These are phyloP conservation scores for Populus tomentosa DNA, from an alignment of 441 rosid species.

Conservation along the genomic window DNA sequence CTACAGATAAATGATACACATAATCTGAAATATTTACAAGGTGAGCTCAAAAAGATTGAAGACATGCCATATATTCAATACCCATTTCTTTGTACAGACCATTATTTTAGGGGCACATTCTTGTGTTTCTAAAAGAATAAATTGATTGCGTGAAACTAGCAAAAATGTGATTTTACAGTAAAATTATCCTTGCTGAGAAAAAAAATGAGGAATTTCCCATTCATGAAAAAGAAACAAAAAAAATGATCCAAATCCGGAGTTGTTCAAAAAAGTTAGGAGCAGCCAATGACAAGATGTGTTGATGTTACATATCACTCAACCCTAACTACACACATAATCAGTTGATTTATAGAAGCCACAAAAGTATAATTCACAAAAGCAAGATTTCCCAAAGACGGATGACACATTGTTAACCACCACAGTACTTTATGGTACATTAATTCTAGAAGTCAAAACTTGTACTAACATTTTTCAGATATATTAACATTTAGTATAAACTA, in stretches of 20 bases:
- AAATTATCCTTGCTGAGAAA: not conserved
- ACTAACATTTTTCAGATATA: too few relatives aligned
- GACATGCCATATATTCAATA: not conserved
- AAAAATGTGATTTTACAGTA: not conserved
- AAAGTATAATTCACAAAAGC: not conserved
- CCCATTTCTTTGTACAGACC: not conserved
- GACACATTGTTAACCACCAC: not conserved
- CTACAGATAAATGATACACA: too few relatives aligned
- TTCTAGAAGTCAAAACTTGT: too few relatives aligned
- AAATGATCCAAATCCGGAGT: not conserved
- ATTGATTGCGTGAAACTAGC: not conserved
- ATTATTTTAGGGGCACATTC: not conserved
- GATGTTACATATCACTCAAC: not conserved
- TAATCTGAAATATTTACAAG: not conserved
- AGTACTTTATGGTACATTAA: not conserved
- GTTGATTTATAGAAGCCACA: not conserved
- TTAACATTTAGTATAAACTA: too few relatives aligned
- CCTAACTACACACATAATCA: not conserved
- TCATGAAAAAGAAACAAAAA: not conserved
- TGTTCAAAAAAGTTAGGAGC: too few relatives aligned
- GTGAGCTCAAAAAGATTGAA: not conserved
- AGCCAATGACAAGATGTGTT: not conserved
- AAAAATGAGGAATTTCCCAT: too few relatives aligned
- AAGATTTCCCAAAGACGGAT: not conserved
- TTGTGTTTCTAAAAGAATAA: not conserved